Evolutionary conservation across 2,329 filamentous ascomycete genomes (phyloP).

Genomic region (Fusarium musae): DNA sequence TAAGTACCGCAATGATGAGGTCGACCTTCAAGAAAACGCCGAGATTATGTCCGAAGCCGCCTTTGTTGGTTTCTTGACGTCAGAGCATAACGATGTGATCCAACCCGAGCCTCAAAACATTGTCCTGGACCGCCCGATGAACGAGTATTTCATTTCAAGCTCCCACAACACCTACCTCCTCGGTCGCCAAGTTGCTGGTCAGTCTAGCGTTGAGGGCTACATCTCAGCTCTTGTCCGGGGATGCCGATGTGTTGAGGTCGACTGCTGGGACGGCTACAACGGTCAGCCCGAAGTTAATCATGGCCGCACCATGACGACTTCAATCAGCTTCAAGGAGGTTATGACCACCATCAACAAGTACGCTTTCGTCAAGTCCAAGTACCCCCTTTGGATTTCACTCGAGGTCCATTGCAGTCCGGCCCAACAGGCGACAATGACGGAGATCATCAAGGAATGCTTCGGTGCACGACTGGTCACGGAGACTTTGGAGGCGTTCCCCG

Average conservation of each 20-base stretch:
- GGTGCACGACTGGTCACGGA: slow-evolving; percentile 81
- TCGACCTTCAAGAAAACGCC: slow-evolving; percentile 55
- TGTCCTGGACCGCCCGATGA: slow-evolving; percentile 82
- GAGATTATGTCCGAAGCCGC: slow-evolving; percentile 79
- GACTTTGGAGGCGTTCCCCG: slow-evolving; percentile 74
- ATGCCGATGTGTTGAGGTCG: slow-evolving; percentile 95
- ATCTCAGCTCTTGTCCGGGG: slow-evolving; percentile 88
- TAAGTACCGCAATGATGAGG: slow-evolving; percentile 62
- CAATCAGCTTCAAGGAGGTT: slow-evolving; percentile 90
- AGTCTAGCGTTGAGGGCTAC: slow-evolving; percentile 95
- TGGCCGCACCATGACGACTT: slow-evolving; percentile 87
- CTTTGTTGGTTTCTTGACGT: slow-evolving; percentile 82
- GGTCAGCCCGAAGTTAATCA: slow-evolving; percentile 91
- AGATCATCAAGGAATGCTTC: slow-evolving; percentile 87
- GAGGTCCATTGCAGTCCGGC: slow-evolving; percentile 90
- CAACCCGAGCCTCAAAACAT: slow-evolving; percentile 69
- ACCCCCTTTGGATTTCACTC: slow-evolving; percentile 92
- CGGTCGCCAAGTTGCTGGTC: slow-evolving; percentile 87
- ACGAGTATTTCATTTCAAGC: slow-evolving; percentile 98
- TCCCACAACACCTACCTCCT: slow-evolving; percentile 98
- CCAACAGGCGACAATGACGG: slow-evolving; percentile 89
- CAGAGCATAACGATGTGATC: slow-evolving; percentile 76
- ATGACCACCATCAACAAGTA: slow-evolving; percentile 95
- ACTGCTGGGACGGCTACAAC: slow-evolving; percentile 95
- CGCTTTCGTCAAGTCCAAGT: slow-evolving; percentile 87